Conservation (phyloP, 371 early-diverging fungal species). For the Actinomortierella ambigua region DNA sequence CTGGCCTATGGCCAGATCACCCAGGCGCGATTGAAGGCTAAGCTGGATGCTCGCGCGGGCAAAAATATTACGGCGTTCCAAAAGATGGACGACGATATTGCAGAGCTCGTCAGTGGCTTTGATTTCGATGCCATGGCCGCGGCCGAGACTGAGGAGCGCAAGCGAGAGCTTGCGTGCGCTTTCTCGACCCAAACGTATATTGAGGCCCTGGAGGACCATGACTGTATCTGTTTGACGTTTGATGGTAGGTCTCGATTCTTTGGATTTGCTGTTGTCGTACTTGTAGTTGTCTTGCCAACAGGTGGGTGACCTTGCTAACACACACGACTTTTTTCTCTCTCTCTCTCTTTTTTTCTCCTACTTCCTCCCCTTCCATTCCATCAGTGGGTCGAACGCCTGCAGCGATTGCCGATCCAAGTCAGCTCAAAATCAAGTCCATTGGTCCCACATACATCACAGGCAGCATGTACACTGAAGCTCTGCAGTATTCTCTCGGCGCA, state of each 20-base stretch:
- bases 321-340: not conserved
- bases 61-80: constrained; percentile 44
- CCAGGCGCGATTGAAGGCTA: constrained; percentile 37
- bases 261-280: not conserved
- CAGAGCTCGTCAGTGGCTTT: constrained; percentile 24
- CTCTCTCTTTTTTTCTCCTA: not conserved
- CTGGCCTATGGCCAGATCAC: constrained; percentile 46
- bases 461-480: constrained; percentile 44
- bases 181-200: constrained; percentile 49
- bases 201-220: constrained; percentile 46
- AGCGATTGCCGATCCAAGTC: constrained; percentile 48
- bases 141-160: constrained; percentile 28
- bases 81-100: constrained; percentile 41
- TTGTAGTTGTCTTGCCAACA: not conserved
- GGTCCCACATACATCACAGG: constrained; percentile 47
- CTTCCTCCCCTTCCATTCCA: not conserved
- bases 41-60: constrained; percentile 38
- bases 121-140: constrained; percentile 40
- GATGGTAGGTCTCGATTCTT: constrained; percentile 37
- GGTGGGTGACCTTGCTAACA: not conserved
- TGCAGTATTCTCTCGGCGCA: constrained; percentile 34
- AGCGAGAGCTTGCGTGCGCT: constrained; percentile 38
- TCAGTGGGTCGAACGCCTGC: constrained; percentile 36
- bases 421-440: constrained; percentile 47
- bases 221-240: constrained; percentile 49